These are phyloP conservation scores for Colletotrichum liaoningense DNA, from an alignment of 2,329 filamentous ascomycete genomes.

Conservation along the genomic window DNA sequence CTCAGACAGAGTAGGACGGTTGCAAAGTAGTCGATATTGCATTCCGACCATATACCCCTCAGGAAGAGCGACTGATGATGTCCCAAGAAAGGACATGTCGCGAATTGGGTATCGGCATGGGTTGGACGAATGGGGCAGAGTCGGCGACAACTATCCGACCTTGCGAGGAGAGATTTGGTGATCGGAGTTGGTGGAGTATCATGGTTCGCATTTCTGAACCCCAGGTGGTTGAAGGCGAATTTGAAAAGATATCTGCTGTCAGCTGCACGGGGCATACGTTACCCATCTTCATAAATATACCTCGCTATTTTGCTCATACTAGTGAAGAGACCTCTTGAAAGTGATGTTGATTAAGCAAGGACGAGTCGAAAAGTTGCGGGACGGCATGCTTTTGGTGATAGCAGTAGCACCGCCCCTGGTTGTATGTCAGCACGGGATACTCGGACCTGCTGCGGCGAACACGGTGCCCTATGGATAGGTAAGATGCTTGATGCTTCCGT, in stretches of 20 bases:
- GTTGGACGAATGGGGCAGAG: slow-evolving; percentile 6
- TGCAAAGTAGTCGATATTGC: neutral
- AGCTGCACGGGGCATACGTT: slow-evolving; percentile 7
- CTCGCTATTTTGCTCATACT: neutral
- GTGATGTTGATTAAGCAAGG: neutral
- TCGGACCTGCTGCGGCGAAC: neutral
- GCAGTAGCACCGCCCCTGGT: too few species aligned
- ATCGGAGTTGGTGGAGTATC: slow-evolving; percentile 22
- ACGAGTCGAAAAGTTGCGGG: neutral
- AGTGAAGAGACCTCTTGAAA: neutral
- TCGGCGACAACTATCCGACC: neutral
- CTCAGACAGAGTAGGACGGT: neutral
- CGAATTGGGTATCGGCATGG: neutral
- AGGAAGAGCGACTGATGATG: slow-evolving; percentile 29
- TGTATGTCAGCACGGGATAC: neutral
- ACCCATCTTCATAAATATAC: slow-evolving; percentile 25
- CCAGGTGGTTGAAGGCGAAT: slow-evolving; percentile 9
- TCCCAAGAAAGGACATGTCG: slow-evolving; percentile 29
- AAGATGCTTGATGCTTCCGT: neutral
- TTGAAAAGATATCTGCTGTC: slow-evolving; percentile 21
- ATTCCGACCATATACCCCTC: neutral
- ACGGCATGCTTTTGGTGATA: slow-evolving; percentile 4
- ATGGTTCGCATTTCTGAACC: slow-evolving; percentile 14
- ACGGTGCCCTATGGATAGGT: neutral
- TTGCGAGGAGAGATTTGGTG: slow-evolving; percentile 1